Base-by-base conservation (phyloP, 2,329 filamentous ascomycete species). In the Aspergillus calidoustus region DNA sequence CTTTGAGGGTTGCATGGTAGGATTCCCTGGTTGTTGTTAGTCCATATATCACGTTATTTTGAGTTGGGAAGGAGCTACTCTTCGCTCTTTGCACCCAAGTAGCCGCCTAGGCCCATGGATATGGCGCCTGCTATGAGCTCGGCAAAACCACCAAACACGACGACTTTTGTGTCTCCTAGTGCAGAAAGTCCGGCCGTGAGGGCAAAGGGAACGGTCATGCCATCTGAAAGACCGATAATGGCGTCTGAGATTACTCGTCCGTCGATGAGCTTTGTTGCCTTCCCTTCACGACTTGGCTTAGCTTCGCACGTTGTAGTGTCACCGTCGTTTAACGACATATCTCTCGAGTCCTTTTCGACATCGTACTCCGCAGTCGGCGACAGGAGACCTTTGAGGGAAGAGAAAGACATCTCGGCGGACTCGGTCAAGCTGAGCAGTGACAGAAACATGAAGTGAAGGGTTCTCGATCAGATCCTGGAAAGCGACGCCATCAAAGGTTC, bases 201-300 rank as follows among this genome's bases (percentile, higher is more conserved):
- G 17, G 91, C 91, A 68, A 93, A 93, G 0, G 91, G 91, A 0
- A 93, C 91, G 0, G 91, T 93, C 68, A 93, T 82, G 17, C 91
- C 91, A 71, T 93, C 91, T 0, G 90, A 89, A 68, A 93, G 87
- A 57, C 91, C 91, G 67, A 93, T 89, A 62, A 91, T 92, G 64
- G 88, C 83, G 74, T 91, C 88, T 50, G 76, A 79, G 8, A 79
- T 73, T 23, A 75, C 72, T 7, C 76, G 74, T 38, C 75, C 74
- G 49, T 79, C 76, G 30, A 79, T 68, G 55, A 72, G 65, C 47
- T 69, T 69, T 17, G 61, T 64, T 8, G 69, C 64, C 48, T 70
- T 73, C 49, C 54, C 50, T 22, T 64, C 59, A 31, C 59, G 63
- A 19, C 34, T 43, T 34, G 38, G 62, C 4, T 64, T 63, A 25